phyloP scores from a whole-genome alignment of 306 rosid genomes.

The Myrica gale region DNA sequence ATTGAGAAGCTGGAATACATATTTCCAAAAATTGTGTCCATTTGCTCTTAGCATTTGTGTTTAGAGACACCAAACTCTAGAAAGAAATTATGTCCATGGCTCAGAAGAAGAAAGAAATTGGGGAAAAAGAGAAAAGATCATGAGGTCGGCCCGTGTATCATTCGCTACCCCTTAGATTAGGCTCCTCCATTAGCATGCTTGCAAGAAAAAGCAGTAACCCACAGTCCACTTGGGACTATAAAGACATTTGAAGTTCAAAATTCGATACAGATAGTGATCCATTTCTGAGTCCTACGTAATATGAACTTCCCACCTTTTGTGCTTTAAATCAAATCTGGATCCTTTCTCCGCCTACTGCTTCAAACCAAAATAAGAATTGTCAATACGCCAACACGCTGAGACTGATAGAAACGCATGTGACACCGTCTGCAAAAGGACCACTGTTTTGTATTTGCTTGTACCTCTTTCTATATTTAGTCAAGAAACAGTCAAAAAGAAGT shows the following conservation, averaged over 20 bases:
- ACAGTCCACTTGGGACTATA: not conserved
- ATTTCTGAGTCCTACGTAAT: not conserved
- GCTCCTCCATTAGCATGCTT: not conserved
- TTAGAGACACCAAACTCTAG: too few species aligned
- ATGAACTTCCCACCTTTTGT: not conserved
- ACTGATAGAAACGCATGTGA: not conserved
- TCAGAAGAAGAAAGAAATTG: too few species aligned
- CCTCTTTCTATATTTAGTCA: not conserved
- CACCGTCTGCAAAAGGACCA: constrained; percentile 1
- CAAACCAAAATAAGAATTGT: constrained; percentile 1
- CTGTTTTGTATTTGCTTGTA: not conserved
- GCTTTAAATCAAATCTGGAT: not conserved
- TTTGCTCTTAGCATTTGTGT: too few species aligned
- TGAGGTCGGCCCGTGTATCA: not conserved
- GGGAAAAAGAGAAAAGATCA: not conserved
- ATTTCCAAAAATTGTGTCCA: too few species aligned
- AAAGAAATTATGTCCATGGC: too few species aligned
- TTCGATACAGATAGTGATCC: not conserved
- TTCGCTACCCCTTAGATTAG: too few species aligned
- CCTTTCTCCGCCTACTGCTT: not conserved
- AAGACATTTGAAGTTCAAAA: too few species aligned
- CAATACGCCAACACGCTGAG: not conserved
- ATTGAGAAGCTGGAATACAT: too few species aligned
- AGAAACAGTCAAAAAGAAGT: constrained; percentile 4
- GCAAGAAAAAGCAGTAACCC: not conserved